Evolutionary conservation across 371 early-diverging fungal genomes (phyloP).

Genomic region (Mortierella sp.): DNA sequence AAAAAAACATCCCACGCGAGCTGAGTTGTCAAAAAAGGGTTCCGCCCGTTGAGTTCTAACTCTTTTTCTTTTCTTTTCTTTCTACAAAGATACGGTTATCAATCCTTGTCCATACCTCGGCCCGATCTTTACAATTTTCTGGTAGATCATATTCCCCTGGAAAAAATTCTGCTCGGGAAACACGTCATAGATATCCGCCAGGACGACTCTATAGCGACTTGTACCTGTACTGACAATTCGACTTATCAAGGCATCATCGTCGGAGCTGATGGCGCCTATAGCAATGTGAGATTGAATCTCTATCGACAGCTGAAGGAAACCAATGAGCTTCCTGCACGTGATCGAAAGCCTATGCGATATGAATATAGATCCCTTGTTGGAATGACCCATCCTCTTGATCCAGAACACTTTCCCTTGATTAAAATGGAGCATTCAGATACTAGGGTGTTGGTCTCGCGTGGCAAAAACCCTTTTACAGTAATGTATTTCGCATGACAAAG

Average conservation of each 20-base stretch:
- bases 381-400: slow-evolving; percentile 37
- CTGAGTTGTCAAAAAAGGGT: too few relatives aligned
- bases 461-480: slow-evolving; percentile 34
- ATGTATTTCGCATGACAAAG: not conserved
- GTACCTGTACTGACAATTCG: slow-evolving; percentile 34
- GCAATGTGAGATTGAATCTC: slow-evolving; percentile 32
- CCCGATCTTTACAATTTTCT: slow-evolving; percentile 48
- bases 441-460: slow-evolving; percentile 25
- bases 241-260: slow-evolving; percentile 34
- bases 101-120: slow-evolving; percentile 29
- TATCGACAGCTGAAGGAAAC: slow-evolving; percentile 30
- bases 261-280: slow-evolving; percentile 45
- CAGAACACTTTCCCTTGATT: slow-evolving; percentile 15
- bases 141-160: slow-evolving; percentile 23
- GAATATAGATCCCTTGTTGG: slow-evolving; percentile 27
- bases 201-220: slow-evolving; percentile 5
- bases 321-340: not conserved
- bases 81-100: slow-evolving; percentile 22
- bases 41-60: not conserved
- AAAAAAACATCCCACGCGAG: too few relatives aligned
- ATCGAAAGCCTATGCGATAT: slow-evolving; percentile 20
- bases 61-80: too few relatives aligned
- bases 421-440: slow-evolving; percentile 17
- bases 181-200: slow-evolving; percentile 23
- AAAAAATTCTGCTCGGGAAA: slow-evolving; percentile 33